Conservation (phyloP, 345 rosid genomes). For the Eucalyptus albens region DNA sequence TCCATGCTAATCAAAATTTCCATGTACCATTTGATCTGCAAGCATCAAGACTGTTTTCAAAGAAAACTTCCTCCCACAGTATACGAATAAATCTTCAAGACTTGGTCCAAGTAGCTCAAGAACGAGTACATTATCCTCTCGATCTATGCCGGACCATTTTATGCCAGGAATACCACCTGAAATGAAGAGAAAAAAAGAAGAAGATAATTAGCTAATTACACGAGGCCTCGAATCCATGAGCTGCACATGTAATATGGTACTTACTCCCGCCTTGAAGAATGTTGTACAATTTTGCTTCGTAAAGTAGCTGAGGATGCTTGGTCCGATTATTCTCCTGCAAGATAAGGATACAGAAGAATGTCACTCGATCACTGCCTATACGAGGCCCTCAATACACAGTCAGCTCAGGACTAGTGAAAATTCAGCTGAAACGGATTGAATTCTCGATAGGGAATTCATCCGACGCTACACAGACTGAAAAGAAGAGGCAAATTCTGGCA, state of each 20-base stretch:
- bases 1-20: neutral
- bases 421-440: neutral
- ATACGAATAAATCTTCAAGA: slow-evolving; percentile 57
- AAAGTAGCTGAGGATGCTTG: slow-evolving; percentile 45
- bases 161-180: slow-evolving; percentile 38
- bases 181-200: neutral
- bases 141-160: slow-evolving; percentile 47
- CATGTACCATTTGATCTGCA: slow-evolving; percentile 55
- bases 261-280: slow-evolving; percentile 56
- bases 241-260: neutral
- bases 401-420: neutral
- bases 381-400: neutral
- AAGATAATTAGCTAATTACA: neutral
- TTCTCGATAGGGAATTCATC: neutral
- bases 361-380: neutral
- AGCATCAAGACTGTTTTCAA: slow-evolving; percentile 54
- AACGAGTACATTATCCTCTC: slow-evolving; percentile 36
- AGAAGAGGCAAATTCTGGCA: neutral
- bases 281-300: slow-evolving; percentile 51
- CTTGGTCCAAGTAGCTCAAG: slow-evolving; percentile 60
- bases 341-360: neutral
- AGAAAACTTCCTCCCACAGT: slow-evolving; percentile 60
- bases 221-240: neutral
- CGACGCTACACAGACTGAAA: neutral
- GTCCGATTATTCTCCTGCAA: slow-evolving; percentile 45